A percentile compares a stretch with the other conserved stretches of the same genome.
phyloP scores from a whole-genome alignment of 805 yeast genomes.

The Kockiozyma suomiensis region DNA sequence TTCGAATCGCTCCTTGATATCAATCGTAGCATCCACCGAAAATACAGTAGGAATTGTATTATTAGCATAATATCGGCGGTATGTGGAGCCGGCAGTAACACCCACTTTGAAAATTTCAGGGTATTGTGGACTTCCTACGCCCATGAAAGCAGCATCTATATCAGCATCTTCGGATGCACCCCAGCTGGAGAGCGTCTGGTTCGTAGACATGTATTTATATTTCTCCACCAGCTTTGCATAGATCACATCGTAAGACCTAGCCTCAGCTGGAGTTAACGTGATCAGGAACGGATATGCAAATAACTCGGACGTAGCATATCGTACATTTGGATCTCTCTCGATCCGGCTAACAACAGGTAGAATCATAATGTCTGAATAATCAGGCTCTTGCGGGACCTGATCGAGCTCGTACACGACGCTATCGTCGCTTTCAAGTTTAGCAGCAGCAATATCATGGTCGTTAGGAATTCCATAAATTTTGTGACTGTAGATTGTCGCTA shows the following conservation, averaged over 20 bases:
- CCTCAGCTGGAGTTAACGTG: conserved; percentile 55
- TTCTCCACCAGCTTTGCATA: conserved; percentile 53
- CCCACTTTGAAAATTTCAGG: conserved; percentile 22
- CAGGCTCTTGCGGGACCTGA: conserved; percentile 33
- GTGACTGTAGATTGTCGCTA: conserved; percentile 65
- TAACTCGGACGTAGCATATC: conserved; percentile 40
- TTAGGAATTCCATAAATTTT: conserved; percentile 73
- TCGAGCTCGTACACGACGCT: conserved; percentile 64
- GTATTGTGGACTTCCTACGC: conserved; percentile 9
- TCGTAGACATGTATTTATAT: conserved; percentile 30
- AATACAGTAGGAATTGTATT: conserved; percentile 11
- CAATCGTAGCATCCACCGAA: conserved; percentile 3
- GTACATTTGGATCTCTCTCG: conserved; percentile 37
- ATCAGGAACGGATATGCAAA: conserved; percentile 82
- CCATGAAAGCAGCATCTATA: not conserved
- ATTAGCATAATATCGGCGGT: conserved; percentile 2
- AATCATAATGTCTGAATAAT: conserved; percentile 40
- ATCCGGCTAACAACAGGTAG: conserved; percentile 24
- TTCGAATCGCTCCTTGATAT: conserved; percentile 16
- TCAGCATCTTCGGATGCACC: conserved; percentile 12
- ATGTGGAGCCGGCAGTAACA: not conserved
- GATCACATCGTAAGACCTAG: conserved; percentile 59
- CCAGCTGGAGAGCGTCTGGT: conserved; percentile 16
- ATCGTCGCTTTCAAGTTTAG: conserved; percentile 65
- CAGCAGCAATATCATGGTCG: conserved; percentile 58